These are phyloP conservation scores for Amphirosellinia nigrospora DNA, from an alignment of 495 filamentous ascomycete genomes.

Conservation along the genomic window DNA sequence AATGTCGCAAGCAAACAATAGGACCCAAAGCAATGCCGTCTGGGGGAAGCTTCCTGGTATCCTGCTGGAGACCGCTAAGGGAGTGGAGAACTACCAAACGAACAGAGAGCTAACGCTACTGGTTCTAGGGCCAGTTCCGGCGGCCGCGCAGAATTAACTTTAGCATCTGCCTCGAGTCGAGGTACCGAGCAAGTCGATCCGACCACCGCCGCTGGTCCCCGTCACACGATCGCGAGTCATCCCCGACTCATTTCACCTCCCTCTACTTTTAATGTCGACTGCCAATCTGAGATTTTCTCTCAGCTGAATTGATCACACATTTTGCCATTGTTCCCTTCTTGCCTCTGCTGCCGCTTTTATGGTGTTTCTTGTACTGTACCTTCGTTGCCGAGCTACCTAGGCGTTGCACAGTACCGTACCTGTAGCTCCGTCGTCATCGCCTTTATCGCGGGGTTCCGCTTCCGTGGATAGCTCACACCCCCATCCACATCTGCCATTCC, in stretches of 20 bases:
- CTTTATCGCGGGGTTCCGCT: constrained; percentile 24
- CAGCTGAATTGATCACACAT: neutral
- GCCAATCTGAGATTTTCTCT: neutral
- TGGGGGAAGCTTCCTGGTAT: constrained; percentile 9
- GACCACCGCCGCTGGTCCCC: constrained; percentile 12
- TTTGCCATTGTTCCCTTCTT: neutral
- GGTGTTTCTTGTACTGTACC: neutral
- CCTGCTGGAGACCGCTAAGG: neutral
- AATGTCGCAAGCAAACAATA: neutral
- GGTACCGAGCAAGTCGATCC: constrained; percentile 17
- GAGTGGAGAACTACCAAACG: neutral
- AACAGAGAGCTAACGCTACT: constrained; percentile 1
- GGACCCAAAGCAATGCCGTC: too few relatives aligned
- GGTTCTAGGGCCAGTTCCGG: constrained; percentile 14
- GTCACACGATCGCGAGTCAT: constrained; percentile 25
- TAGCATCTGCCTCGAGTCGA: constrained; percentile 9
- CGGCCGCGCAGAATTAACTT: constrained; percentile 9
- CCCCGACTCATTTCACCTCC: constrained; percentile 7
- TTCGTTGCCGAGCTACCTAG: constrained; percentile 5
- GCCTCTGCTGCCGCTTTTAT: neutral
- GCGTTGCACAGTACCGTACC: too few relatives aligned
- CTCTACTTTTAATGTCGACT: neutral
- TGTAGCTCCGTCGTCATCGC: constrained; percentile 19
- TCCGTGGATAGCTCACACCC: constrained; percentile 12
- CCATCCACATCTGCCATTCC: neutral